Percentiles rank a stretch among this genome's conserved stretches.
Conservation (phyloP, 108 stramenopile species). For the Cyclostephanos tholiformis region DNA sequence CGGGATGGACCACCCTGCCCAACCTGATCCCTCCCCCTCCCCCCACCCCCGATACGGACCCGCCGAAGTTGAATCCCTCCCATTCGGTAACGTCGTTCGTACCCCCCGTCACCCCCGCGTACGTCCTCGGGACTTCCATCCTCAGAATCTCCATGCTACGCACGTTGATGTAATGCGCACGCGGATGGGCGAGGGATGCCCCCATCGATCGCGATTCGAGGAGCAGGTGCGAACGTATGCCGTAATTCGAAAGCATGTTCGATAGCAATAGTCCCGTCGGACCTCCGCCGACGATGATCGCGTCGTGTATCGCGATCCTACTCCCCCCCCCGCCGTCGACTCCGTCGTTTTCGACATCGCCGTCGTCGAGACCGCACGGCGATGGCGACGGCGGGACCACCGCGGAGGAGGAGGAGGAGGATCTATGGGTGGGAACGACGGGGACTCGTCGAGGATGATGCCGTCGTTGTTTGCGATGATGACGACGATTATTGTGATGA, state of each 20-base stretch:
- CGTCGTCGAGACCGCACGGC: too few species aligned
- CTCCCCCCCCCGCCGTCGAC: too few species aligned
- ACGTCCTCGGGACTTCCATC: conserved; percentile 49
- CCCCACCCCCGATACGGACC: conserved; percentile 34
- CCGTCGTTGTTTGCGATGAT: too few species aligned
- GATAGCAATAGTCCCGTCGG: conserved; percentile 77
- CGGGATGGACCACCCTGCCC: conserved; percentile 77
- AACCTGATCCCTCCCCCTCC: conserved; percentile 39
- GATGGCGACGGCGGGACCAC: too few species aligned
- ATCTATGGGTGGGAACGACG: too few species aligned
- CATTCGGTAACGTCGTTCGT: conserved; percentile 75
- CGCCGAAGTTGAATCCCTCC: conserved; percentile 76
- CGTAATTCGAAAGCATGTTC: conserved; percentile 60
- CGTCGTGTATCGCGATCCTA: neutral
- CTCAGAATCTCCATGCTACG: conserved; percentile 90
- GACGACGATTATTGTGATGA: too few species aligned
- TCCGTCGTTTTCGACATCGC: too few species aligned
- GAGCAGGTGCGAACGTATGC: conserved; percentile 50
- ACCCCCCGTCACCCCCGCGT: conserved; percentile 37
- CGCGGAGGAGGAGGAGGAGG: too few species aligned
- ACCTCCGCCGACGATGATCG: conserved; percentile 80
- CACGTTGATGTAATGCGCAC: conserved; percentile 94
- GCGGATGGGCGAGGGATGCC: conserved; percentile 75
- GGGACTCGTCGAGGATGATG: too few species aligned
- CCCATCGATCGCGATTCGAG: conserved; percentile 61